Evolutionary conservation across 306 rosid species (phyloP).

Genomic region (Trifolium fragiferum): DNA sequence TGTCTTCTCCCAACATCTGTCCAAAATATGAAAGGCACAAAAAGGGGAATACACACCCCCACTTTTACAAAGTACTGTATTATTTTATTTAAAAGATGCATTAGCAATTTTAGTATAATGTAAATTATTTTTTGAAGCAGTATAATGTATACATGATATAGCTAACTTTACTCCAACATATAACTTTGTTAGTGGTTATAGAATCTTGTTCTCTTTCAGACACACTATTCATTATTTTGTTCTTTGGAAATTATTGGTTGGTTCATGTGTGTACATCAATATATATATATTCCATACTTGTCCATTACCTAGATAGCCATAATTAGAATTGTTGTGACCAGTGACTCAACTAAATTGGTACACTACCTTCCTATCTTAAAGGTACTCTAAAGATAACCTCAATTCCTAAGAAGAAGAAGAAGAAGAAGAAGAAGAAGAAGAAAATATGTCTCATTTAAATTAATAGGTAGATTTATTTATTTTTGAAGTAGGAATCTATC

Average conservation of each 20-base stretch:
- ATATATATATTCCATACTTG: background rate
- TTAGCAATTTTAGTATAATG: background rate
- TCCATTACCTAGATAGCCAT: slow-evolving; percentile 23
- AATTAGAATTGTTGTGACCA: slow-evolving; percentile 5
- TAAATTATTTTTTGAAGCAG: background rate
- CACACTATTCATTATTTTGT: slow-evolving; percentile 12
- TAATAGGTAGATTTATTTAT: too few species aligned
- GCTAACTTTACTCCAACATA: background rate
- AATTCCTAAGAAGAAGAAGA: too few species aligned
- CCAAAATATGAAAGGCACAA: background rate
- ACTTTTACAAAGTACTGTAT: too few species aligned
- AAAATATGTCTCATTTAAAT: too few species aligned
- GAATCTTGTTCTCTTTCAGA: slow-evolving; percentile 24
- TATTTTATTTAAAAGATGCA: background rate
- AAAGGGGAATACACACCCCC: too few species aligned
- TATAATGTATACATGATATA: too few species aligned
- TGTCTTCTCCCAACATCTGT: background rate
- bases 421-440: too few species aligned
- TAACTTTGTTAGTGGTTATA: slow-evolving; percentile 25
- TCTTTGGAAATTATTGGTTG: background rate
- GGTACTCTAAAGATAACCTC: background rate
- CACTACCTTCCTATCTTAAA: background rate
- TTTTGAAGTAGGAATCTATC: too few species aligned
- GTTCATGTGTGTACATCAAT: slow-evolving; percentile 24
- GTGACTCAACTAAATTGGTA: slow-evolving; percentile 16